Evolutionary conservation across 2,329 filamentous ascomycete genomes (phyloP).

Genomic region (Aureobasidium zeae): DNA sequence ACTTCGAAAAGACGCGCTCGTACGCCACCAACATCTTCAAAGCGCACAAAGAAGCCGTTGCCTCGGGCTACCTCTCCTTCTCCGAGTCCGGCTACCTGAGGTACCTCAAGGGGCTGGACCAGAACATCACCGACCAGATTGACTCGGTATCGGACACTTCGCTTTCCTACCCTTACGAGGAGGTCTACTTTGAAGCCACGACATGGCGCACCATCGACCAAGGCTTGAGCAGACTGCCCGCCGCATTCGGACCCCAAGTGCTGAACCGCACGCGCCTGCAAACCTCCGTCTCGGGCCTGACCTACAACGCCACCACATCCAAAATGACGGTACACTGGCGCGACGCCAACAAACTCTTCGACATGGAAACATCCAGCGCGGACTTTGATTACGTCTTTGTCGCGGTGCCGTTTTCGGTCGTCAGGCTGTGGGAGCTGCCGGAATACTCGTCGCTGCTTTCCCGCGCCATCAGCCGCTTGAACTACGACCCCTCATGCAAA

Average conservation of each 20-base stretch:
- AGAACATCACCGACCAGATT: slow-evolving; percentile 48
- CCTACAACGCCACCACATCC: slow-evolving; percentile 41
- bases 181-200: slow-evolving; percentile 50
- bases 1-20: slow-evolving; percentile 24
- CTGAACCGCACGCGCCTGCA: slow-evolving; percentile 48
- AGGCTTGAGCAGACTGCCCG: slow-evolving; percentile 50
- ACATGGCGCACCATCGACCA: slow-evolving; percentile 58
- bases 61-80: slow-evolving; percentile 51
- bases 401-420: slow-evolving; percentile 54
- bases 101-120: slow-evolving; percentile 46
- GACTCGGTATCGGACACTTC: slow-evolving; percentile 36
- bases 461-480: slow-evolving; percentile 41
- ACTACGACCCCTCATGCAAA: slow-evolving; percentile 45
- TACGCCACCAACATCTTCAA: slow-evolving; percentile 40
- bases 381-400: slow-evolving; percentile 60
- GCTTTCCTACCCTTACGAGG: slow-evolving; percentile 48
- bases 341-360: slow-evolving; percentile 36
- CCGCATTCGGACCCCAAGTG: slow-evolving; percentile 54
- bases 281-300: slow-evolving; percentile 48
- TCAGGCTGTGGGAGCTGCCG: slow-evolving; percentile 53
- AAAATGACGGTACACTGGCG: slow-evolving; percentile 53
- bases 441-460: slow-evolving; percentile 42
- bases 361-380: slow-evolving; percentile 36
- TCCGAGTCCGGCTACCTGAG: slow-evolving; percentile 55
- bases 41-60: slow-evolving; percentile 46